Percentiles rank a stretch among this genome's conserved stretches.
These are phyloP conservation scores for Populus pruinosa DNA, from an alignment of 345 rosid species.

Conservation along the genomic window DNA sequence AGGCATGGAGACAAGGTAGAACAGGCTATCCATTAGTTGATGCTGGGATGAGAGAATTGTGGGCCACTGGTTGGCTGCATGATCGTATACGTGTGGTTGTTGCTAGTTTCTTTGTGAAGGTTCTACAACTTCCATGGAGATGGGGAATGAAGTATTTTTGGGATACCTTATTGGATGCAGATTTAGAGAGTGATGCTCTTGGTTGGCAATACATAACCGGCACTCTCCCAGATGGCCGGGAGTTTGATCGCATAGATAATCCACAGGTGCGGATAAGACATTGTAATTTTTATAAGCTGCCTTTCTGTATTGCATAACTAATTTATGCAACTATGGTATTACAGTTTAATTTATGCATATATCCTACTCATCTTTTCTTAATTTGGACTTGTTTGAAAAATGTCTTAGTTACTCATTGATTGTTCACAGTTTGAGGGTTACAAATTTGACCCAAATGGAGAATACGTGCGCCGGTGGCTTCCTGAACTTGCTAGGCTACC, in stretches of 20 bases:
- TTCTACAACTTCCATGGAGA: slow-evolving; percentile 94
- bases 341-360: neutral
- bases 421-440: slow-evolving; percentile 80
- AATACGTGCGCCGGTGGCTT: slow-evolving; percentile 95
- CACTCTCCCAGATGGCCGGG: slow-evolving; percentile 89
- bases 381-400: neutral
- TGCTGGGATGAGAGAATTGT: slow-evolving; percentile 97
- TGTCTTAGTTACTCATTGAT: slow-evolving; percentile 4
- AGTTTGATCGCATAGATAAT: slow-evolving; percentile 84
- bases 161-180: slow-evolving; percentile 97
- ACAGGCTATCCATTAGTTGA: slow-evolving; percentile 98
- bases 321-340: neutral
- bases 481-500: slow-evolving; percentile 96
- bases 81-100: slow-evolving; percentile 96
- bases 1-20: slow-evolving; percentile 99
- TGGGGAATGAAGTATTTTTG: slow-evolving; percentile 99
- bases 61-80: slow-evolving; percentile 98
- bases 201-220: slow-evolving; percentile 99
- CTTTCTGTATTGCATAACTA: neutral
- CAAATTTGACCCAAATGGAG: slow-evolving; percentile 88
- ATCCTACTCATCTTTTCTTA: neutral
- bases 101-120: slow-evolving; percentile 96
- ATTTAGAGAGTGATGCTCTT: slow-evolving; percentile 92
- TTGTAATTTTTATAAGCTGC: neutral
- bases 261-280: slow-evolving; percentile 55